These are phyloP conservation scores for Volvox africanus DNA, from an alignment of 139 green algal species.

Conservation along the genomic window DNA sequence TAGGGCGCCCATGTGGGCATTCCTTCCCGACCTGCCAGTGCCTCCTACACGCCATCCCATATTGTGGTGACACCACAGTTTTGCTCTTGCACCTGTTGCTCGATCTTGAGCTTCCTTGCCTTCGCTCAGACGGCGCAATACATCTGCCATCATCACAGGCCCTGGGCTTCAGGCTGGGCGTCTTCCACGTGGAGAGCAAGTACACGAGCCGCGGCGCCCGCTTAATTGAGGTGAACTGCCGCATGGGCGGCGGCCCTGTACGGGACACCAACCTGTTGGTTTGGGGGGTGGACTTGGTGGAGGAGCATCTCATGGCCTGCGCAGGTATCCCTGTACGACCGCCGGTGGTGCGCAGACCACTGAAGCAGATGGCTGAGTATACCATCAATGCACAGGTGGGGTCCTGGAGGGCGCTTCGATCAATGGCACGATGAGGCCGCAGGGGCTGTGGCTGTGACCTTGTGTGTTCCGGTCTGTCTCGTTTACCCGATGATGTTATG, in stretches of 20 bases:
- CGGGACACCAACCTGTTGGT: constrained; percentile 77
- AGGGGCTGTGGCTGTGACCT: too few species aligned
- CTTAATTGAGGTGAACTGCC: constrained; percentile 93
- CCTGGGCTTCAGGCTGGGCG: constrained; percentile 72
- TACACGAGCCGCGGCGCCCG: constrained; percentile 82
- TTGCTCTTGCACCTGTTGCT: not conserved
- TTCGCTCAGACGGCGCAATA: too few species aligned
- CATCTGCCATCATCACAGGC: constrained; percentile 27
- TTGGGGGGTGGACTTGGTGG: constrained; percentile 81
- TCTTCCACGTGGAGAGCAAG: constrained; percentile 95
- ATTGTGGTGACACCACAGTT: not conserved
- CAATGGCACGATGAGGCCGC: too few species aligned
- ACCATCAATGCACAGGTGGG: constrained; percentile 81
- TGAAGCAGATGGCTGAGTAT: constrained; percentile 85
- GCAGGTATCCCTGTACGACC: constrained; percentile 88
- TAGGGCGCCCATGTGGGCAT: too few species aligned
- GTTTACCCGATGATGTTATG: too few species aligned
- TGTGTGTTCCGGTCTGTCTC: too few species aligned
- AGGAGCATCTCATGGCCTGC: constrained; percentile 82
- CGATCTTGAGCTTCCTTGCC: too few species aligned
- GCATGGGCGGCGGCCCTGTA: constrained; percentile 93
- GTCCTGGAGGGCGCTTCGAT: too few species aligned
- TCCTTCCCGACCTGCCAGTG: too few species aligned
- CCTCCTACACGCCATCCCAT: too few species aligned
- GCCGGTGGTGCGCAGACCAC: constrained; percentile 70